Evolutionary conservation across 495 filamentous ascomycete genomes (phyloP), one percentile per base, ranked within the genome.

Genomic region (Chaetomium tenue): DNA sequence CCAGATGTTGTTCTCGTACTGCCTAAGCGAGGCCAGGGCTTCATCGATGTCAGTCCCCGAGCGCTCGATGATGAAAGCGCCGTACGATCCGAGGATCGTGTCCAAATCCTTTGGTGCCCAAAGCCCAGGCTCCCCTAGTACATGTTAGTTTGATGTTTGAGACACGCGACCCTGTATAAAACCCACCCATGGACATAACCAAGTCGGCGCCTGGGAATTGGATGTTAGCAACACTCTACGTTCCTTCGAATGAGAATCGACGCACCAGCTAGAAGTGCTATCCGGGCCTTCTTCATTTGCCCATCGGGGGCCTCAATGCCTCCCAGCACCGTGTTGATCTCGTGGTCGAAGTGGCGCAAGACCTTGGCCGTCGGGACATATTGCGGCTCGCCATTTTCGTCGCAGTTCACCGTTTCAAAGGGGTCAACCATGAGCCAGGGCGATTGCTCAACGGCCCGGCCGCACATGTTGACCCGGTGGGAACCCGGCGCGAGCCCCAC

Each of bases 331-430:
- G 82, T 82, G 74, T 97, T 96, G 70, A 97, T 89, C 75, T 96
- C 91, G 71, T 95, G 76, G 63, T 92, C 84, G 70, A 97, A 91
- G 73, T 96, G 93, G 68, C 95, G 91, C 54, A 96, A 79, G 56
- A 97, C 93, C 44, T 88, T 81, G 1, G 92, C 93, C 12, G 93
- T 97, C 13, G 92, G 92, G 71, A 91, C 89, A 70, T 97, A 97
- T 58, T 88, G 83, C 65, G 87, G 86, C 65, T 92, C 87, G 66
- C 83, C 80, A 3, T 86, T 83, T 70, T 90, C 86, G 66, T 72
- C 70, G 70, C 59, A 63, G 44, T 68, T 72, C 37, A 70, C 66
- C 62, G 72, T 75, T 71, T 76, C 70, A 86, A 88, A 92, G 0
- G 90, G 86, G 75, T 97, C 93, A 25, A 96, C 88, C 90, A 92